Evolutionary conservation across 108 stramenopile genomes (phyloP).

Genomic region (Conticribra weissflogii): DNA sequence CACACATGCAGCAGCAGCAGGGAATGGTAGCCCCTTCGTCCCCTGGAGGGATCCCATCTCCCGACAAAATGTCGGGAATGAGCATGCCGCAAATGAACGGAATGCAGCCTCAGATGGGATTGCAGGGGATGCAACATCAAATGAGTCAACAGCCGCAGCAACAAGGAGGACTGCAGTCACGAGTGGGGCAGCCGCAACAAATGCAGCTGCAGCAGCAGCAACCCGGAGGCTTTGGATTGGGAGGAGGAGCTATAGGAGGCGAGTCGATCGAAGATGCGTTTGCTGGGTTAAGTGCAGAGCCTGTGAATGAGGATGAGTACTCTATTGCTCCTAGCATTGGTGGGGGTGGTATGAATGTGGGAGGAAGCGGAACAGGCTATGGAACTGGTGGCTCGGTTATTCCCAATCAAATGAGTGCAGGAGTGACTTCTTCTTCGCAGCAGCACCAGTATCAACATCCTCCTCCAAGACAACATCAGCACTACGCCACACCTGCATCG

Average conservation of each 20-base stretch:
- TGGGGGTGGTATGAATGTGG: slow-evolving; percentile 18
- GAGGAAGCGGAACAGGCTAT: neutral
- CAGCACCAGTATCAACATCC: neutral
- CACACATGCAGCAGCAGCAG: slow-evolving; percentile 16
- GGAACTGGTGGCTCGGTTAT: neutral
- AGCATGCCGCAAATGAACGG: slow-evolving; percentile 13
- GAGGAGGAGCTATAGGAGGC: slow-evolving; percentile 69
- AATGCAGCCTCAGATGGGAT: slow-evolving; percentile 19
- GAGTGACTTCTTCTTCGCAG: slow-evolving; percentile 16
- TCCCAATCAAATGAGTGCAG: neutral
- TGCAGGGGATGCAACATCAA: slow-evolving; percentile 35
- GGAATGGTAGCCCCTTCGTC: neutral
- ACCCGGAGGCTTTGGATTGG: slow-evolving; percentile 17
- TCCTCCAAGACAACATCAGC: neutral
- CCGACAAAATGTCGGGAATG: slow-evolving; percentile 21
- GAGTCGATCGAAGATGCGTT: slow-evolving; percentile 83
- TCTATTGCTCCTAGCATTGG: slow-evolving; percentile 36
- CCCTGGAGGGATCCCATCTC: slow-evolving; percentile 25
- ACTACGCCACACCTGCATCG: too few relatives aligned
- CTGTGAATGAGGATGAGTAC: slow-evolving; percentile 29
- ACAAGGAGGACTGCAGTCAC: slow-evolving; percentile 19
- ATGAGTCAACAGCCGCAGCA: slow-evolving; percentile 26
- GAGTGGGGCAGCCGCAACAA: slow-evolving; percentile 39
- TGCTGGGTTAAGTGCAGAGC: slow-evolving; percentile 63
- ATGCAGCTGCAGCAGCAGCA: slow-evolving; percentile 14